A percentile compares a stretch with the other conserved stretches of the same genome.
Evolutionary conservation across 805 yeast genomes (phyloP).

Genomic region (Starmerella potacharoeniae): DNA sequence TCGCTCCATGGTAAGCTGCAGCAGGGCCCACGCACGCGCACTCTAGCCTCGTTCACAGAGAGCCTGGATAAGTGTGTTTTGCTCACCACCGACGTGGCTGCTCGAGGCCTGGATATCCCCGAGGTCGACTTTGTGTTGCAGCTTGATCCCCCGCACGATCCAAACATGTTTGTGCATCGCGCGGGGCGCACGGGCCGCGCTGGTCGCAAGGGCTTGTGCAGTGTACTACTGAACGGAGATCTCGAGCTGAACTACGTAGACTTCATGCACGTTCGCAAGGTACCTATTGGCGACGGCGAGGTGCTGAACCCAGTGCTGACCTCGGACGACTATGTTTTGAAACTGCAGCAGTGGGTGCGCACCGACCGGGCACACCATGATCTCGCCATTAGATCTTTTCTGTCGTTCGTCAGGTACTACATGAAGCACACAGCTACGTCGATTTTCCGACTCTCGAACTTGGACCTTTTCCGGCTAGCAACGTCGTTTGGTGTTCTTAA

Average conservation of each 20-base stretch:
- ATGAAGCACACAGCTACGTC: constrained; percentile 81
- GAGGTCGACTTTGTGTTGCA: constrained; percentile 92
- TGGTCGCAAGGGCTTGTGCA: constrained; percentile 67
- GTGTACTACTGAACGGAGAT: constrained; percentile 60
- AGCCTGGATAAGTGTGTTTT: constrained; percentile 44
- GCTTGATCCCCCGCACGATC: constrained; percentile 87
- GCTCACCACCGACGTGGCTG: constrained; percentile 96
- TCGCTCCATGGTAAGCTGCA: constrained; percentile 86
- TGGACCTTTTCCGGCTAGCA: constrained; percentile 66
- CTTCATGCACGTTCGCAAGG: constrained; percentile 63
- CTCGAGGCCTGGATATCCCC: constrained; percentile 90
- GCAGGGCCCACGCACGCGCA: constrained; percentile 66
- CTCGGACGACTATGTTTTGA: constrained; percentile 19
- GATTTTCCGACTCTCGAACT: constrained; percentile 60
- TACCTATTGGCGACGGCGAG: constrained; percentile 34
- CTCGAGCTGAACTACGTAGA: constrained; percentile 73
- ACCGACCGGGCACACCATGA: constrained; percentile 76
- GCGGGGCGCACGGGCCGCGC: constrained; percentile 96
- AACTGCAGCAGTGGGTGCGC: constrained; percentile 44
- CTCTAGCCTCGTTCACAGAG: constrained; percentile 50
- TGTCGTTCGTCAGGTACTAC: constrained; percentile 72
- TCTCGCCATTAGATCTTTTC: constrained; percentile 64
- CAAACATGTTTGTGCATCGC: constrained; percentile 83
- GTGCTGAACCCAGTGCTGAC: constrained; percentile 5
- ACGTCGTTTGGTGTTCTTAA: constrained; percentile 68